Evolutionary conservation across 2,329 filamentous ascomycete species (phyloP), one percentile per base, ranked within the genome.

Genomic region (Bipolaris victoriae): DNA sequence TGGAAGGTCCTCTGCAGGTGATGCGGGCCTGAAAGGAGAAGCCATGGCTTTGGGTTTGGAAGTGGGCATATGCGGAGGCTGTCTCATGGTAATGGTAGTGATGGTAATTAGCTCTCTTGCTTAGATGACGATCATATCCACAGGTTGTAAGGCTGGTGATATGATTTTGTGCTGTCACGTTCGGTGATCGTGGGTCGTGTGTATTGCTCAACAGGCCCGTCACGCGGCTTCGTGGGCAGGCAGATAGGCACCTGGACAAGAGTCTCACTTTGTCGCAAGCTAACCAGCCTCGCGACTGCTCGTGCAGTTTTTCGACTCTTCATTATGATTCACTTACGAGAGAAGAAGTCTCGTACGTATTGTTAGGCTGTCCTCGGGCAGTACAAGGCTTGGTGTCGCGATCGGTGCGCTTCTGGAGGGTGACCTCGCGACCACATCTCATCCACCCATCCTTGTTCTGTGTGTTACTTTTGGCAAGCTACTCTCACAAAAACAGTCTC

Each of bases 1-100:
- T 10, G 76, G 75, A 7, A 77, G 62, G 15, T 70, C 61, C 47
- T 70, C 71, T 16, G 65, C 61, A 26, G 66, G 62, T 37, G 67
- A 66, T 16, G 67, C 60, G 40, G 70, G 69, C 49, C 66, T 66
- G n/a, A 73, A 69, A 29, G 68, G 66, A 45, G 39, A 46, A 20
- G 67, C 68, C 72, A 74, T 75, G 24, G 24, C 41, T 36, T 43
- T 43, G 40, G 43, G 11, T 29, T 26, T 29, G 41, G 11, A 31
- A 49, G 26, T 35, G 7, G 15, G 36, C n/a, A 20, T 11, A 22
- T 49, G 49, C 35, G 55, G 41, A 49, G 26, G 40, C 45, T 46
- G 31, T 41, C 10, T 26, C 35, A 24, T 37, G 5, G 24, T 31
- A 51, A 33, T 43, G 24, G 41, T 58, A 43, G n/a, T 3, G 41